Conservation (phyloP, 495 filamentous ascomycete species). For the Xylaria palmicola region DNA sequence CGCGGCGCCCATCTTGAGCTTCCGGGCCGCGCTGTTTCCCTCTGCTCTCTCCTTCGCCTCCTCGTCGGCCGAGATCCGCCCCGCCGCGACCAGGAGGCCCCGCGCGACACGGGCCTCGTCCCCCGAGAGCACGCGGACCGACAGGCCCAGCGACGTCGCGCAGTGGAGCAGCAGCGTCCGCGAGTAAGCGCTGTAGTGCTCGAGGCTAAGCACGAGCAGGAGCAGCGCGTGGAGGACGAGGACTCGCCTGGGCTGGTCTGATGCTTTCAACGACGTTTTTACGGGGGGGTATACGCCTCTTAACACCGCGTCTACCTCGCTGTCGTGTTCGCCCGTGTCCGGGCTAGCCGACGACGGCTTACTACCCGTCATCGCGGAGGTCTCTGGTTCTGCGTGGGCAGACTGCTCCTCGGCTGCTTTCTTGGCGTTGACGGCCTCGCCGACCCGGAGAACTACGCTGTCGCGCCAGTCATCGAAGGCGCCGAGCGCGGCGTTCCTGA, state of each 20-base stretch:
- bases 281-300: constrained; percentile 46
- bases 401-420: constrained; percentile 36
- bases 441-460: constrained; percentile 59
- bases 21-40: constrained; percentile 60
- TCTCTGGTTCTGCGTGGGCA: constrained; percentile 18
- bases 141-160: constrained; percentile 65
- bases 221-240: constrained; percentile 61
- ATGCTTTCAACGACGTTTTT: constrained; percentile 40
- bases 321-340: constrained; percentile 22
- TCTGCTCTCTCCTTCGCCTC: constrained; percentile 68
- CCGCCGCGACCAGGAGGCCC: constrained; percentile 70
- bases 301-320: constrained; percentile 47
- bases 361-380: background rate
- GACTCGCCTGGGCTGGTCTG: constrained; percentile 43
- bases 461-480: constrained; percentile 68
- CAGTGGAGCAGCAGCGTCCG: constrained; percentile 70
- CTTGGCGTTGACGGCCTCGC: constrained; percentile 62
- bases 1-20: constrained; percentile 74
- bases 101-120: constrained; percentile 75
- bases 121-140: constrained; percentile 62
- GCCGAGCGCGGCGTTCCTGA: constrained; percentile 38
- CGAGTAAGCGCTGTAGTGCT: constrained; percentile 77
- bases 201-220: constrained; percentile 73
- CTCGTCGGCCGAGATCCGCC: constrained; percentile 67
- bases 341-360: constrained; percentile 17